Evolutionary conservation across 139 green algal genomes (phyloP), one percentile per base, ranked within the genome.

Genomic region (Raphidocelis subcapitata): DNA sequence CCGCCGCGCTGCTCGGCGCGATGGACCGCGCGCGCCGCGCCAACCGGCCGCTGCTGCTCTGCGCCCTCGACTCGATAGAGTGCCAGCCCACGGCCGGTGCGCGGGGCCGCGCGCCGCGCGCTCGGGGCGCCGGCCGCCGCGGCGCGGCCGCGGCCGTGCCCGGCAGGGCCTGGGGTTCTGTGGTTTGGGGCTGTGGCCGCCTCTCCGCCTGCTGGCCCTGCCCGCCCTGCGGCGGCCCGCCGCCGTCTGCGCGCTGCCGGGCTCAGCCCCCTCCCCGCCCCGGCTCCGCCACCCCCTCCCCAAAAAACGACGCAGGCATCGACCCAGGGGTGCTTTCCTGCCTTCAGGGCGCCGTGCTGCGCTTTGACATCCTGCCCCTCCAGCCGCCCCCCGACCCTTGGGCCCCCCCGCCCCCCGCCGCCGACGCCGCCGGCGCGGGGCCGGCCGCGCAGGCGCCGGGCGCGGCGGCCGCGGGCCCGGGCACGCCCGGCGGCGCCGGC

Each of bases 311-410:
- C 5, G 64, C 60, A 77, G 70, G 52, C 3, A 21, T 77, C 14
- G 61, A 70, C 5, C 70, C 70, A n/a, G 29, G 47, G 3, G 1
- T 70, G 31, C 23, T 77, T 12, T 3, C 1, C 31, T 55, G 67
- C 33, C 54, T 73, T 8, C 62, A 21, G 24, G 67, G 52, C 67
- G 52, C 5, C 4, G 24, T 73, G 24, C 35, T 65, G 35, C 23
- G 60, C 41, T 31, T 21, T 8, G 59, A 79, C 23, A 3, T 67
- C 3, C 37, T 60, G 2, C 51, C 73, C 36, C 59, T 75, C 47
- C 28, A 51, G 23, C 57, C 62, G 20, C 76, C 80, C 28, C 63
- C 72, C 5, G 54, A n/a, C 12, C 55, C 82, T 3, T 28, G 52
- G 8, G 31, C 57, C 49, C 77, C 32, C 2, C 29, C 70, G 47